Conservation (phyloP, 768 basidiomycete genomes). For the Phanerochaete sordida region DNA sequence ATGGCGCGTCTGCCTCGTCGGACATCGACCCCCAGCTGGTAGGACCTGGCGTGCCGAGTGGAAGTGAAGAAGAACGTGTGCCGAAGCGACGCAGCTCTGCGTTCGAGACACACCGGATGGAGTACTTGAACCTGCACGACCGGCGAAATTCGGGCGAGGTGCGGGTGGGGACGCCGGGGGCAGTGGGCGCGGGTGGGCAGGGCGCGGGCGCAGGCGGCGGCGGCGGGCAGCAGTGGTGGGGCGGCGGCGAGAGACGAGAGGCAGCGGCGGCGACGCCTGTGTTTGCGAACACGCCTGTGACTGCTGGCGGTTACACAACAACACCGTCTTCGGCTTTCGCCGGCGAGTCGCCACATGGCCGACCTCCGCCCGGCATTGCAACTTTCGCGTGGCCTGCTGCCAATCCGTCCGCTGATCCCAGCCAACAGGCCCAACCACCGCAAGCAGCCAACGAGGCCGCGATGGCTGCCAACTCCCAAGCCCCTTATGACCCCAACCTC, state of each 20-base stretch:
- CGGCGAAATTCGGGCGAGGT: slow-evolving; percentile 76
- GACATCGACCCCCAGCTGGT: slow-evolving; percentile 65
- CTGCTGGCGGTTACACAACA: slow-evolving; percentile 21
- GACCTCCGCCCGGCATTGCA: slow-evolving; percentile 58
- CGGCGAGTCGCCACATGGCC: slow-evolving; percentile 62
- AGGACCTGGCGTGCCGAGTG: slow-evolving; percentile 64
- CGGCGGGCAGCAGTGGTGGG: slow-evolving; percentile 43
- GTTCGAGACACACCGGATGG: slow-evolving; percentile 73
- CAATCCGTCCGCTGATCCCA: slow-evolving; percentile 33
- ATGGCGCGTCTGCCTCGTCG: slow-evolving; percentile 56
- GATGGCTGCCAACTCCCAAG: slow-evolving; percentile 19
- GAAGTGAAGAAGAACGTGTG: slow-evolving; percentile 61
- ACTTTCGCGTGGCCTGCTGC: slow-evolving; percentile 68
- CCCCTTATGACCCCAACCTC: slow-evolving; percentile 24
- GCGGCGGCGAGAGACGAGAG: slow-evolving; percentile 65
- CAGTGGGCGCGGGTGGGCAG: neutral
- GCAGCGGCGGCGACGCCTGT: slow-evolving; percentile 62
- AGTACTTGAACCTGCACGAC: slow-evolving; percentile 73
- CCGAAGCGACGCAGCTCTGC: slow-evolving; percentile 83
- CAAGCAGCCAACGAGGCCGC: slow-evolving; percentile 1
- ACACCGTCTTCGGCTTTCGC: slow-evolving; percentile 46
- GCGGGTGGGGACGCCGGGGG: slow-evolving; percentile 25
- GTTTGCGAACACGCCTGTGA: slow-evolving; percentile 57
- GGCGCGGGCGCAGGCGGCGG: slow-evolving; percentile 20
- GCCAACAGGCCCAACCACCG: slow-evolving; percentile 12